These are phyloP conservation scores for Persicaria maculosa DNA, from an alignment of 148 eudicot genomes.

Conservation along the genomic window DNA sequence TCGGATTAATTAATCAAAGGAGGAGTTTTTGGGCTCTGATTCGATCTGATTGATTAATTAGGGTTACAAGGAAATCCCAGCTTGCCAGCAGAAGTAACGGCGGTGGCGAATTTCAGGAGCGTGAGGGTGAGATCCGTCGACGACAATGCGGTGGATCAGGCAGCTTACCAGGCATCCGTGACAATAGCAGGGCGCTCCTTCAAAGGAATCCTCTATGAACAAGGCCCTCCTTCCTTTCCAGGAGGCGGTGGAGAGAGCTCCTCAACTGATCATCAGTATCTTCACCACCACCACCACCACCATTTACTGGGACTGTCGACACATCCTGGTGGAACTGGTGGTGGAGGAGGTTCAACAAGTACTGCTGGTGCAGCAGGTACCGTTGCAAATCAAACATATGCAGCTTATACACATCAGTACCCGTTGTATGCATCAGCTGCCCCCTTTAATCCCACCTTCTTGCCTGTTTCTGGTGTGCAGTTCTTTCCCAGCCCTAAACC, in stretches of 20 bases:
- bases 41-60: neutral
- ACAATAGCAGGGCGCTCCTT: conserved; percentile 44
- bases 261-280: conserved; percentile 18
- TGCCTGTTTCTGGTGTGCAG: conserved; percentile 41
- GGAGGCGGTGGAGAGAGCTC: neutral
- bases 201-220: conserved; percentile 53
- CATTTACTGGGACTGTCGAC: conserved; percentile 11
- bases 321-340: conserved; percentile 5
- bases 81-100: conserved; percentile 37
- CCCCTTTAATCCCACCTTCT: conserved; percentile 27
- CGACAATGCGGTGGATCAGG: conserved; percentile 40
- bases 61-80: conserved; percentile 21
- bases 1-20: neutral
- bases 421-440: conserved; percentile 18
- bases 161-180: conserved; percentile 48
- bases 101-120: conserved; percentile 34
- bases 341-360: neutral
- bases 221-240: conserved; percentile 30
- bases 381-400: conserved; percentile 12
- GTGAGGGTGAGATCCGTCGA: conserved; percentile 37
- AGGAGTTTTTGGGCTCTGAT: neutral
- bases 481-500: conserved; percentile 57
- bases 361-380: conserved; percentile 12
- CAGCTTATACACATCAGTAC: conserved; percentile 14
- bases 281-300: conserved; percentile 16